Evolutionary conservation across 1,284 basidiomycete species (phyloP).

Genomic region (Puccinia polysora): DNA sequence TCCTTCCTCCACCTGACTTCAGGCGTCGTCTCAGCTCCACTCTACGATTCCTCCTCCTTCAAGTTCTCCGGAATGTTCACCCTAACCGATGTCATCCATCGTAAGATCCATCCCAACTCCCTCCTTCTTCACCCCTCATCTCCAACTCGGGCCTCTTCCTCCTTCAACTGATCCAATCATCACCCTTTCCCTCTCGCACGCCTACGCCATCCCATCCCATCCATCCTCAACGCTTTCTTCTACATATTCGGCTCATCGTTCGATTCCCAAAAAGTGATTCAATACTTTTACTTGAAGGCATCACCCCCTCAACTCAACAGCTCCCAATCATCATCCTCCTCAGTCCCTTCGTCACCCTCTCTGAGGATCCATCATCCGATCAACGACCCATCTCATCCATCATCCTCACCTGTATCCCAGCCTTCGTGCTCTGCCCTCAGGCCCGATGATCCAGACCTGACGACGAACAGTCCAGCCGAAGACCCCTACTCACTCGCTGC

Average conservation of each 20-base stretch:
- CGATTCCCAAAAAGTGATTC: constrained; percentile 84
- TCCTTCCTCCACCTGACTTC: constrained; percentile 22
- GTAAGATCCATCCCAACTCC: constrained; percentile 48
- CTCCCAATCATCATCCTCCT: not conserved
- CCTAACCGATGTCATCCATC: constrained; percentile 13
- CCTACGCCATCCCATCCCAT: not conserved
- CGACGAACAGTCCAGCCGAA: constrained; percentile 17
- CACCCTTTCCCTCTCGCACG: not conserved
- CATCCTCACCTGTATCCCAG: constrained; percentile 48
- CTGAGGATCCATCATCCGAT: constrained; percentile 44
- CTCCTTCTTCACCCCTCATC: constrained; percentile 66
- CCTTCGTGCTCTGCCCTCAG: not conserved
- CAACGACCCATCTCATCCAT: constrained; percentile 52
- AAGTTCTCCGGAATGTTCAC: constrained; percentile 62
- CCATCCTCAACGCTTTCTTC: too few relatives aligned
- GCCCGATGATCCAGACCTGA: not conserved
- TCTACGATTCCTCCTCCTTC: constrained; percentile 92
- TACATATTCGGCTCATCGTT: too few relatives aligned
- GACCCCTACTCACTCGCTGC: constrained; percentile 72
- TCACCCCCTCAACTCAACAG: constrained; percentile 55
- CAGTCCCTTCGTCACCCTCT: constrained; percentile 28
- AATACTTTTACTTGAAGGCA: constrained; percentile 82
- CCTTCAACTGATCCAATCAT: not conserved
- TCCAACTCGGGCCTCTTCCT: constrained; percentile 30
- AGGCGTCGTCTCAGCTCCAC: constrained; percentile 95